These are phyloP conservation scores for Geotrichum restrictum DNA, from an alignment of 1,139 yeast genomes.

Conservation along the genomic window DNA sequence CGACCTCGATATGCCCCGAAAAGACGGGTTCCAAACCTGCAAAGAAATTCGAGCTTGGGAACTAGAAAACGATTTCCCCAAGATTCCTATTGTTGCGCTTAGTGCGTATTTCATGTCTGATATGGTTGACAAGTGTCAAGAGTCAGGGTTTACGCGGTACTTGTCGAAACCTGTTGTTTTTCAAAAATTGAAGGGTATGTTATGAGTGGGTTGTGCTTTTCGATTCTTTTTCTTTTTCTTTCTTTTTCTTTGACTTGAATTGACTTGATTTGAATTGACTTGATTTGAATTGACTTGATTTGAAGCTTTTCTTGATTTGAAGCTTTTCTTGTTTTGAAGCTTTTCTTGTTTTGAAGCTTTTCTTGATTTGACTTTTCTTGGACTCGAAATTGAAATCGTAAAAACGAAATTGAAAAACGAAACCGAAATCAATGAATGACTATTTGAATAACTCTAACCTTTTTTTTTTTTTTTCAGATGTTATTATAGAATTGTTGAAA, in stretches of 20 bases:
- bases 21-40: slow-evolving; percentile 81
- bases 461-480: background rate
- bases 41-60: slow-evolving; percentile 76
- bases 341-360: background rate
- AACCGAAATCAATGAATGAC: too few relatives aligned
- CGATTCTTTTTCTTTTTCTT: too few relatives aligned
- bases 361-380: background rate
- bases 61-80: slow-evolving; percentile 49
- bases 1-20: slow-evolving; percentile 84
- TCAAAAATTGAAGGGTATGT: slow-evolving; percentile 29
- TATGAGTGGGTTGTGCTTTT: too few relatives aligned
- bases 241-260: too few relatives aligned
- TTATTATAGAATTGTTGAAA: slow-evolving; percentile 4
- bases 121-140: slow-evolving; percentile 67
- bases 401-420: too few relatives aligned
- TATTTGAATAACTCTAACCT: too few relatives aligned
- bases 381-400: background rate
- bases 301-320: background rate
- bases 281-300: background rate
- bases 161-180: slow-evolving; percentile 59
- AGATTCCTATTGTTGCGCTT: slow-evolving; percentile 68
- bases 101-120: slow-evolving; percentile 86
- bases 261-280: too few relatives aligned
- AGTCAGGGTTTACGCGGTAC: slow-evolving; percentile 75
- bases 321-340: background rate